phyloP scores from a whole-genome alignment of 2,329 filamentous ascomycete species.

The Ceratocystis diversiconidia region DNA sequence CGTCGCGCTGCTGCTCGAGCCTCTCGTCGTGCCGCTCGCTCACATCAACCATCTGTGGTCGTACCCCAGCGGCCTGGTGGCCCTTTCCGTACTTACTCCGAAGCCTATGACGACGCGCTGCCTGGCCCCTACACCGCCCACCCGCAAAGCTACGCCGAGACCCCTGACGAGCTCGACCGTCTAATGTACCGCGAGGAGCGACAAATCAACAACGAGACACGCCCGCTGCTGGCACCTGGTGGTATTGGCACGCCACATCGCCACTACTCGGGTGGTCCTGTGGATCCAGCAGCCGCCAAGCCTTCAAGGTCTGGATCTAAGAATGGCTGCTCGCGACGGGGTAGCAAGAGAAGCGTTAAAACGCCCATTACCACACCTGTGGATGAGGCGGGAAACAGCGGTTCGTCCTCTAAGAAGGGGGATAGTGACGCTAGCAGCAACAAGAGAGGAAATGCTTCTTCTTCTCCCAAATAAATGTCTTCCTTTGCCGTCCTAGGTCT shows the following conservation, averaged over 20 bases:
- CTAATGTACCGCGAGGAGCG: slow-evolving; percentile 38
- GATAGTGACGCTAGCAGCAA: not conserved
- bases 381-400: not conserved
- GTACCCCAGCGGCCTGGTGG: slow-evolving; percentile 26
- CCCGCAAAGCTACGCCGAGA: slow-evolving; percentile 38
- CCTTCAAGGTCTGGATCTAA: not conserved
- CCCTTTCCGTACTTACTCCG: slow-evolving; percentile 33
- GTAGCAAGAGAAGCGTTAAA: slow-evolving; percentile 1
- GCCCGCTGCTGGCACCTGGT: slow-evolving; percentile 36
- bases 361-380: not conserved
- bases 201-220: slow-evolving; percentile 36
- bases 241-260: slow-evolving; percentile 34
- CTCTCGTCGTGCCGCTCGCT: slow-evolving; percentile 20
- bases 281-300: not conserved
- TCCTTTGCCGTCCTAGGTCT: not conserved
- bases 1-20: slow-evolving; percentile 25
- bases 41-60: slow-evolving; percentile 17
- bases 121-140: slow-evolving; percentile 39
- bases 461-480: not conserved
- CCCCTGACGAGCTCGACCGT: slow-evolving; percentile 36
- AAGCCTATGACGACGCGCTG: slow-evolving; percentile 37
- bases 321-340: not conserved
- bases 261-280: not conserved
- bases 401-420: not conserved
- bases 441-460: not conserved